Evolutionary conservation across 805 yeast genomes (phyloP).

Genomic region (Kodamaea nitidulidarum): DNA sequence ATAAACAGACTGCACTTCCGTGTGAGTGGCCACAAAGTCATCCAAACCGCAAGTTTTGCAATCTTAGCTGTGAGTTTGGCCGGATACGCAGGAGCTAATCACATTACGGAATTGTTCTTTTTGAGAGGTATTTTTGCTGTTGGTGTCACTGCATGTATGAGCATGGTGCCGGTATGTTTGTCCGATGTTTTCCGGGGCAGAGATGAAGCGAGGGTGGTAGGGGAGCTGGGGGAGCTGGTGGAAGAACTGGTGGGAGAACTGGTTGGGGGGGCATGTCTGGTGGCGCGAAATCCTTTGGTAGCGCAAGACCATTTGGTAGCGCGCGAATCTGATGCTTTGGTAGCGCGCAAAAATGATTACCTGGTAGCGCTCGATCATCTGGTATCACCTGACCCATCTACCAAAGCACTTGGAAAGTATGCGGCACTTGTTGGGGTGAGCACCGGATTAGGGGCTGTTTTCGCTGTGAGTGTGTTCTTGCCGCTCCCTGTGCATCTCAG

Average conservation of each 20-base stretch:
- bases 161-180: slow-evolving; percentile 58
- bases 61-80: slow-evolving; percentile 44
- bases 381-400: no score
- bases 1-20: slow-evolving; percentile 22
- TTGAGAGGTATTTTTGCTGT: slow-evolving; percentile 55
- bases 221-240: no score
- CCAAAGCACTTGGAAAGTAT: no score
- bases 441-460: slow-evolving; percentile 65
- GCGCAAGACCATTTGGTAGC: neutral
- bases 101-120: slow-evolving; percentile 48
- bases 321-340: no score
- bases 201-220: no score
- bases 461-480: slow-evolving; percentile 52
- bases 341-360: no score
- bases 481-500: slow-evolving; percentile 55
- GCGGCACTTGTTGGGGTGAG: slow-evolving; percentile 60
- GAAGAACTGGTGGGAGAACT: no score
- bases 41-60: slow-evolving; percentile 47
- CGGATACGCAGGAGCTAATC: slow-evolving; percentile 41
- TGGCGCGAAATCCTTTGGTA: neutral
- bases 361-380: neutral
- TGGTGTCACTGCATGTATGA: slow-evolving; percentile 53
- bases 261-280: no score
- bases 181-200: slow-evolving; percentile 50
- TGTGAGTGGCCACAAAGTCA: slow-evolving; percentile 49